Evolutionary conservation across 768 basidiomycete genomes (phyloP), one percentile per base, ranked within the genome.

Genomic region (Leccinum obscurum): DNA sequence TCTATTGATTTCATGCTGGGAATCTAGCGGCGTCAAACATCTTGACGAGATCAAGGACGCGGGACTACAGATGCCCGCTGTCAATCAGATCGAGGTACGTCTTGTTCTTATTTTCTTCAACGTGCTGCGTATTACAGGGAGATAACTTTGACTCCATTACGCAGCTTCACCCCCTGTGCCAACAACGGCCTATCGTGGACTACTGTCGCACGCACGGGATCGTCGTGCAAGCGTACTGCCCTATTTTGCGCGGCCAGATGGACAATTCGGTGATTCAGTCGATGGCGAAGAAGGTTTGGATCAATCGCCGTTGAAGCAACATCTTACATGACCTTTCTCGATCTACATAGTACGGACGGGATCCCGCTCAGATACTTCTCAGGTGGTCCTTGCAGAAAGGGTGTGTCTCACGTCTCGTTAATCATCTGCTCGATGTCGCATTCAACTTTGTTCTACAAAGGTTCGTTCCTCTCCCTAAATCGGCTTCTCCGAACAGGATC

Each of bases 351-450:
- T 73, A 85, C 63, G 72, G 74, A 51, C 83, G 84, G 57, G 83
- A 87, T 46, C 82, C 83, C 6, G 87, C 93, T 17, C 95, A 97
- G 68, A 79, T 96, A 50, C 81, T 97, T 15, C 77, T 97, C 57
- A 84, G 95, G 24, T 97, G 94, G 92, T 95, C 93, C 30, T 76
- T 98, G 39, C 95, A 97, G 72, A 85, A 82, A 68, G 86, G 87
- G 90, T 90, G 66, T 53, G 83, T 75, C 57, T 51, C 57, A 55
- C 50, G 58, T 54, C 48, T 53, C 17, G 37, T 56, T 54, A 7
- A 30, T 54, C 32, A n/a, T 26, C 15, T 4, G 20, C n/a, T 17
- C 11, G 32, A 46, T 32, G 26, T n/a, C 17, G 46, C 7, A 46
- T 4, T 37, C 34, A 15, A 37, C 11, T 26, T 7, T 53, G 41